Conservation (phyloP, 495 filamentous ascomycete genomes). For the Daldinia loculata region DNA sequence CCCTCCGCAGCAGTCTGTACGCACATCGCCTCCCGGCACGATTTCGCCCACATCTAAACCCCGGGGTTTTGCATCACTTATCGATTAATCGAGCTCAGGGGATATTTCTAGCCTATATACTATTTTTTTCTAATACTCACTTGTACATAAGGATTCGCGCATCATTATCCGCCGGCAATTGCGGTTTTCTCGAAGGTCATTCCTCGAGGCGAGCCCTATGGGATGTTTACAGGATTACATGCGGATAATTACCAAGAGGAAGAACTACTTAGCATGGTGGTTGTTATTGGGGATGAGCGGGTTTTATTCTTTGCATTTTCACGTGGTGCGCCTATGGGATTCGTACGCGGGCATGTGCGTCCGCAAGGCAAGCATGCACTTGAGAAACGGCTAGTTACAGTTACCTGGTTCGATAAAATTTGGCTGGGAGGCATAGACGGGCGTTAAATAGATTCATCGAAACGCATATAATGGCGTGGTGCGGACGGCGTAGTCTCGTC, state of each 20-base stretch:
- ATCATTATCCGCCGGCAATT: neutral
- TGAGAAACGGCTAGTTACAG: neutral
- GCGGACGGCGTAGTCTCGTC: neutral
- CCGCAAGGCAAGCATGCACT: neutral
- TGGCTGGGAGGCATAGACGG: neutral
- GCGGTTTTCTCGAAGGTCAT: neutral
- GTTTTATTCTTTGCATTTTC: constrained; percentile 3
- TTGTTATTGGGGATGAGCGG: too few relatives aligned
- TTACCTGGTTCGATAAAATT: neutral
- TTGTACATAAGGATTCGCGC: constrained; percentile 23
- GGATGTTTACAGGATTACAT: neutral
- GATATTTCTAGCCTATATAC: constrained; percentile 7
- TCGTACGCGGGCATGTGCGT: neutral
- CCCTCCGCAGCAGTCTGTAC: constrained; percentile 27
- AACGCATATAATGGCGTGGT: neutral
- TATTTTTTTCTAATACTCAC: neutral
- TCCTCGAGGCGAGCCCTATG: neutral
- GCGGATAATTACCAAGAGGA: neutral
- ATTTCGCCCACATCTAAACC: constrained; percentile 57
- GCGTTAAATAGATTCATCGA: neutral
- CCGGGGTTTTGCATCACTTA: constrained; percentile 51
- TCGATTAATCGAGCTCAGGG: constrained; percentile 43
- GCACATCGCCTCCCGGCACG: constrained; percentile 37
- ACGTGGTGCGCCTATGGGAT: constrained; percentile 5
- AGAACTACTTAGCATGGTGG: neutral